phyloP scores from a whole-genome alignment of 169 alveolate genomes.

The Plasmodium reichenowi region DNA sequence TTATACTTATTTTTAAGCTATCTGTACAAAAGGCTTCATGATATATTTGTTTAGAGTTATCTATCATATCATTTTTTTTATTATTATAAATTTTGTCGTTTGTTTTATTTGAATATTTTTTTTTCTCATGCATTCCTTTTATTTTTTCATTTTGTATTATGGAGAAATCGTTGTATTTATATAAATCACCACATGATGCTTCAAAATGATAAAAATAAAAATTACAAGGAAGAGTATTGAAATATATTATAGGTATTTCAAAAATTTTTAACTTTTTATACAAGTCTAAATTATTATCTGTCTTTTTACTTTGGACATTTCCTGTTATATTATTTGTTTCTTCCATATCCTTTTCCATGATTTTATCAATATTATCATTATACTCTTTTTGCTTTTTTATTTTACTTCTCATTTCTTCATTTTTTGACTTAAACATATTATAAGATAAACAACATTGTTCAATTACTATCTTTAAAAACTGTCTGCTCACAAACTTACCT shows the following conservation, averaged over 20 bases:
- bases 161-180: constrained; percentile 16
- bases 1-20: constrained; percentile 51
- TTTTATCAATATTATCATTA: background rate
- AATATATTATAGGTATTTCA: constrained; percentile 38
- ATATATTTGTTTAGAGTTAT: background rate
- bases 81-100: too few species aligned
- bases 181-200: constrained; percentile 58
- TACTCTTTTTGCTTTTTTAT: background rate
- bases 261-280: constrained; percentile 32
- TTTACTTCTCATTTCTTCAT: background rate
- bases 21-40: constrained; percentile 54
- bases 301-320: background rate
- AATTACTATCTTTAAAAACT: constrained; percentile 19
- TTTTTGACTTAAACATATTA: constrained; percentile 17
- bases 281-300: background rate
- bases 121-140: background rate
- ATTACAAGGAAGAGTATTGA: constrained; percentile 54
- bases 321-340: background rate
- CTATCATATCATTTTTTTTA: background rate
- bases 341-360: background rate
- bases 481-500: constrained; percentile 52
- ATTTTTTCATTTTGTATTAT: background rate
- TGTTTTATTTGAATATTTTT: background rate
- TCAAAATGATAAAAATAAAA: constrained; percentile 60
- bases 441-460: constrained; percentile 13